Conservation (phyloP, 805 yeast genomes). For the Ogataea populi-albae region DNA sequence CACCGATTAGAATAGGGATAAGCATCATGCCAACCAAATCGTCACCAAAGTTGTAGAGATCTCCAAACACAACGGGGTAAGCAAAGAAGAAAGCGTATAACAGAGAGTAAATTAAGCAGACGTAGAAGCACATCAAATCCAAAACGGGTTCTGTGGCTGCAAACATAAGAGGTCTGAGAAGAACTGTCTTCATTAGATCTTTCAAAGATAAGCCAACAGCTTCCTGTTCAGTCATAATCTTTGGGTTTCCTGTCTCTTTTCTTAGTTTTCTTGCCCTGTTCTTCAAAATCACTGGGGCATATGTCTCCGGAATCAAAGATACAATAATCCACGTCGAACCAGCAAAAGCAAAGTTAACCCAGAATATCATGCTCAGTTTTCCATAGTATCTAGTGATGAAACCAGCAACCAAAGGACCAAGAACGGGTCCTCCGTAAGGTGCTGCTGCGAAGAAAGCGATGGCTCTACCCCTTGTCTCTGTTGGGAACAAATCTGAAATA, state of each 20-base stretch:
- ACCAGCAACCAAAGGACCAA: slow-evolving; percentile 87
- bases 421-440: slow-evolving; percentile 89
- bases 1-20: slow-evolving; percentile 89
- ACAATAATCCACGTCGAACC: slow-evolving; percentile 76
- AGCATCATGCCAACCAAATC: slow-evolving; percentile 82
- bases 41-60: slow-evolving; percentile 73
- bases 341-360: slow-evolving; percentile 93
- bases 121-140: slow-evolving; percentile 79
- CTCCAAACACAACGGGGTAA: slow-evolving; percentile 82
- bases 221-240: slow-evolving; percentile 91
- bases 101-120: slow-evolving; percentile 85
- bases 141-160: slow-evolving; percentile 80
- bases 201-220: slow-evolving; percentile 67
- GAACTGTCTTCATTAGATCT: slow-evolving; percentile 70
- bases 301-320: slow-evolving; percentile 80
- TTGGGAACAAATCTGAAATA: slow-evolving; percentile 83
- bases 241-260: slow-evolving; percentile 75
- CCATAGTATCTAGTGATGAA: slow-evolving; percentile 73
- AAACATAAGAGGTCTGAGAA: slow-evolving; percentile 77
- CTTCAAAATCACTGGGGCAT: slow-evolving; percentile 76
- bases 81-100: slow-evolving; percentile 94
- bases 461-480: slow-evolving; percentile 79
- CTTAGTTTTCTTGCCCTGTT: slow-evolving; percentile 63
- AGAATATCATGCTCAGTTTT: slow-evolving; percentile 66
- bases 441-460: slow-evolving; percentile 90